Evolutionary conservation across 768 basidiomycete genomes (phyloP), one percentile per base, ranked within the genome.

Genomic region (Chiua virens): DNA sequence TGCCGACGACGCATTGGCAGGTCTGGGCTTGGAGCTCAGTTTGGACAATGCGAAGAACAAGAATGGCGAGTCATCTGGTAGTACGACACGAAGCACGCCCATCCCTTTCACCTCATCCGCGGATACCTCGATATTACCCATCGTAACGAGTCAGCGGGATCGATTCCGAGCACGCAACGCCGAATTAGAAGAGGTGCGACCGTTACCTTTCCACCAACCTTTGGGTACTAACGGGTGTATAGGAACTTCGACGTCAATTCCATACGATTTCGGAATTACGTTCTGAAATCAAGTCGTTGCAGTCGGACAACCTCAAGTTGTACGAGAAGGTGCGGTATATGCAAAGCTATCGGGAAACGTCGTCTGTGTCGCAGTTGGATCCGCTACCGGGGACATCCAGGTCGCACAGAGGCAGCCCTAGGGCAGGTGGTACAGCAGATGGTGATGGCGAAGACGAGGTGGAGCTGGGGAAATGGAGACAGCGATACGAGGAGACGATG

Each of bases 301-400:
- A 98, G 70, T 79, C 86, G 2, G 97, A 98, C 70, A 99, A 98
- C 66, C 81, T 99, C 40, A 98, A 99, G 69, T 75, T 98, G 53
- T 98, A 98, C 70, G 97, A 98, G 71, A 99, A 98, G 75, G 95
- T 98, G 45, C 85, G 95, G 54, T 98, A 98, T 67, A 97, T 98
- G 86, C 95, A 98, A 68, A 92, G 88, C 54, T 99, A 98, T 63
- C 81, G 90, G 17, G 90, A 93, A 63, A 88, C 91, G 34, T 73
- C 79, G 25, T 69, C 72, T 7, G 78, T 81, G 14, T 81, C 83
- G 21, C 87, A 89, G 57, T 77, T 87, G 45, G 85, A 85, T 61
- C 87, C 86, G 13, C 70, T 88, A 2, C 86, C 88, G 22, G 55
- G 60, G n/a, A 49, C 62, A 5, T 68, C 70, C 20, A 46, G 22